phyloP scores from a whole-genome alignment of 768 basidiomycete genomes.

The Suillus clintonianus region DNA sequence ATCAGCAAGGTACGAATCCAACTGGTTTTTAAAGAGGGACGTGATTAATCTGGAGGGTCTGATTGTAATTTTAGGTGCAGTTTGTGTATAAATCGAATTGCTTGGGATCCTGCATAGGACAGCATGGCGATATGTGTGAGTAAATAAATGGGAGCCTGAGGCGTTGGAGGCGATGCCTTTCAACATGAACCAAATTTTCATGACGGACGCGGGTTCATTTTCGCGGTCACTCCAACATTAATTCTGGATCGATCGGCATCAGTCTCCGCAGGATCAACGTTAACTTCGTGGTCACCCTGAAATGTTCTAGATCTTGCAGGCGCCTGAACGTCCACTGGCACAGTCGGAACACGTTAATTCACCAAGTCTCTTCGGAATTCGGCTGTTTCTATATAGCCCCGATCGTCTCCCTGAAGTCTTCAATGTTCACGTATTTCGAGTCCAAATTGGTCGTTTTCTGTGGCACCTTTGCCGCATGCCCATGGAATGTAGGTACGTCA shows the following conservation, averaged over 20 bases:
- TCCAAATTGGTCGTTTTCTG: not conserved
- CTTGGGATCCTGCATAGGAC: not conserved
- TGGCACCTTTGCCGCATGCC: not conserved
- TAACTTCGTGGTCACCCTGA: not conserved
- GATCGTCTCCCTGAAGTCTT: not conserved
- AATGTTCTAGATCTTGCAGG: not conserved
- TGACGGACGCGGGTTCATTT: too few relatives aligned
- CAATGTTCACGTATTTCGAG: not conserved
- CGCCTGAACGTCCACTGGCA: not conserved
- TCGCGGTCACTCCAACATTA: not conserved
- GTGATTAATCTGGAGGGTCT: slow-evolving; percentile 1
- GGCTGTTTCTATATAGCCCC: not conserved
- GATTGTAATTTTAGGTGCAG: slow-evolving; percentile 4
- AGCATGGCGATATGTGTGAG: not conserved
- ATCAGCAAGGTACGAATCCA: slow-evolving; percentile 1
- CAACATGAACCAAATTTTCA: not conserved
- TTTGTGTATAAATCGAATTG: slow-evolving; percentile 8
- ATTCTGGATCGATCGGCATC: not conserved
- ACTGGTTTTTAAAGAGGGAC: slow-evolving; percentile 17
- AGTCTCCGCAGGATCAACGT: not conserved
- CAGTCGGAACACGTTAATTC: not conserved
- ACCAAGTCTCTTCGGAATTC: not conserved
- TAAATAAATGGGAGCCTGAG: not conserved
- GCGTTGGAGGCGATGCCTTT: not conserved
- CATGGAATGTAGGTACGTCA: not conserved